Evolutionary conservation across 2,329 filamentous ascomycete genomes (phyloP).

Genomic region (Colletotrichum echinochloae): DNA sequence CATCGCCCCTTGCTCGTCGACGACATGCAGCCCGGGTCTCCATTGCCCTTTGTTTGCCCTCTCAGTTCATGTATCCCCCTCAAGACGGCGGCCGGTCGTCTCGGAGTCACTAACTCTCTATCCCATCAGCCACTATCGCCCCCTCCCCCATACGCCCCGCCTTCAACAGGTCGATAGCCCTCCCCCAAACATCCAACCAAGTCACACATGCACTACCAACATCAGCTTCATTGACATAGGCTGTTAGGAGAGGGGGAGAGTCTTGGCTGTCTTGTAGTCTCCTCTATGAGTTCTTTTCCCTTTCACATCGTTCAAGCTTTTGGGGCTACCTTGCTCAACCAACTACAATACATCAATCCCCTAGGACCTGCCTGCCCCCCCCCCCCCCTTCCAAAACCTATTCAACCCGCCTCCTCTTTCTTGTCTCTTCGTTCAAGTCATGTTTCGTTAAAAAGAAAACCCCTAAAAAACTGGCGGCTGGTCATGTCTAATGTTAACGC

Average conservation of each 20-base stretch:
- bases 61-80: neutral
- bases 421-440: slow-evolving; percentile 17
- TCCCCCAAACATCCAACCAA: neutral
- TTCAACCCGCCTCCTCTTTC: neutral
- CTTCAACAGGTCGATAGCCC: neutral
- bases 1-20: neutral
- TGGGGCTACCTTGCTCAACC: neutral
- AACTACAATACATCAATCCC: neutral
- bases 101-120: neutral
- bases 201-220: neutral
- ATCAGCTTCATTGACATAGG: neutral
- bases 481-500: slow-evolving; percentile 22
- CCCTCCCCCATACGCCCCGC: neutral
- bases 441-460: slow-evolving; percentile 16
- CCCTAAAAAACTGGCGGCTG: slow-evolving; percentile 11
- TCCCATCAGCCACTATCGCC: neutral
- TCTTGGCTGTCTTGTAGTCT: slow-evolving; percentile 15
- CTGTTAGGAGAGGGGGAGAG: neutral
- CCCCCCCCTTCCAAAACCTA: too few species aligned
- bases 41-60: neutral
- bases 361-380: neutral
- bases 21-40: neutral
- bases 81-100: neutral
- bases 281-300: neutral
- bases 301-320: neutral